Base-by-base conservation (phyloP, 257 asterid genomes). In the Solanum chaucha region DNA sequence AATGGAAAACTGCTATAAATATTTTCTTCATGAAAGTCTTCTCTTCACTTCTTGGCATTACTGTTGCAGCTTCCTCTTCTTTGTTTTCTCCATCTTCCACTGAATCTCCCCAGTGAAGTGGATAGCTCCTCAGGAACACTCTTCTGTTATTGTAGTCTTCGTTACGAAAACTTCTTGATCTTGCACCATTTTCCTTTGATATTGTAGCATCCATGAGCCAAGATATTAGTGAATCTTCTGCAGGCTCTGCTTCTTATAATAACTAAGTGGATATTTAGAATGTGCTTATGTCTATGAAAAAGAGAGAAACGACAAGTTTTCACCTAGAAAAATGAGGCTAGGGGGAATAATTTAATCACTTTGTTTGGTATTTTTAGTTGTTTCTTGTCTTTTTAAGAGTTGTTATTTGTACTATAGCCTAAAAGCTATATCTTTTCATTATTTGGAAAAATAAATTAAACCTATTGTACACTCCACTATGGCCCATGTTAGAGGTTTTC, bases 101-200 rank as follows among this genome's bases (percentile, higher is more conserved):
- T 81, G 85, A 48, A 0, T 87, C 59, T 10, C 91, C 92, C 92
- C 93, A 90, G 86, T 90, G 94, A 88, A 95, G 97, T 15, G 98
- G 98, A 88, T 95, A 94, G 90, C 98, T 94, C 91, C 98, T 93
- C 89, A 94, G 64, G 93, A 95, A 95, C 38, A 93, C 98, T 89
- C 96, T 92, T 87, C 98, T 92, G 28, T 91, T 91, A 85, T 87
- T 93, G 92, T 95, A 93, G 83, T 91, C 97, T 87, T 94, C 96
- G 36, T 95, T 36, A 8, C 98, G 92, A 41, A 94, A 95, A 84
- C 96, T 94, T 77, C 93, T 89, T 24, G 96, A 91, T 90, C 91
- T 90, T 32, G 30, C 90, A 81, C 90, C 90, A 77, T 89, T 90
- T 87, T 82, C 93, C 86, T 92, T 96, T 91, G 88, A 90, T 83